These are phyloP conservation scores for Nepenthes mirabilis DNA, from an alignment of 148 eudicot genomes.

Conservation along the genomic window DNA sequence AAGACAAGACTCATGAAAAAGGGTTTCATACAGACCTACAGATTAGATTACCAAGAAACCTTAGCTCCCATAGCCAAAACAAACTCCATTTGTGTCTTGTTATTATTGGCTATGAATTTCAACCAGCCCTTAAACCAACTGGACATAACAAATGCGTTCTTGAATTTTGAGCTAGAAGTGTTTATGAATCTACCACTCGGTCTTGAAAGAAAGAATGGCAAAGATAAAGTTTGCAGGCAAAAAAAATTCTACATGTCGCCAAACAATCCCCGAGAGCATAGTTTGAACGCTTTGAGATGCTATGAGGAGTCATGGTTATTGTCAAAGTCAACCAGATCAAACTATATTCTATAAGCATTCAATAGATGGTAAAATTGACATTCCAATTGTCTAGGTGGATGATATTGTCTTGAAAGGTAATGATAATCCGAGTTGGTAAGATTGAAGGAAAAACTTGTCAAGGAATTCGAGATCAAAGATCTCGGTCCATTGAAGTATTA, in stretches of 20 bases:
- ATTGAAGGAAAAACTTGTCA: background rate
- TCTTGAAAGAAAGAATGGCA: background rate
- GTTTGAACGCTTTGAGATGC: background rate
- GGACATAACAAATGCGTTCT: background rate
- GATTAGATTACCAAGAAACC: background rate
- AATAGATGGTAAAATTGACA: background rate
- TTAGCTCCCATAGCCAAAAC: constrained; percentile 4
- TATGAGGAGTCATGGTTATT: background rate
- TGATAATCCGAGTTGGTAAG: background rate
- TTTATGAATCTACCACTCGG: constrained; percentile 2
- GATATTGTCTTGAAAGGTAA: constrained; percentile 4
- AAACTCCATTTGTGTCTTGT: constrained; percentile 1
- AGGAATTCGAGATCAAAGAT: background rate
- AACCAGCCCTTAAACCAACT: background rate
- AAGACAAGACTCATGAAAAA: too few species aligned
- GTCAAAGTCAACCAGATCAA: background rate
- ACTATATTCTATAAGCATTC: constrained; percentile 1
- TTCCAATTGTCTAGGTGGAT: constrained; percentile 2
- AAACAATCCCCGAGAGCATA: constrained; percentile 5
- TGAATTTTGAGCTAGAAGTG: constrained; percentile 3
- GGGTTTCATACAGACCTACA: background rate
- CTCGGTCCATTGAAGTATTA: background rate
- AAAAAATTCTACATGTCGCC: background rate
- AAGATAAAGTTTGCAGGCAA: background rate
- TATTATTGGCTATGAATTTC: background rate